Base-by-base conservation (phyloP, 2,329 filamentous ascomycete genomes). In the Fusarium circinatum region DNA sequence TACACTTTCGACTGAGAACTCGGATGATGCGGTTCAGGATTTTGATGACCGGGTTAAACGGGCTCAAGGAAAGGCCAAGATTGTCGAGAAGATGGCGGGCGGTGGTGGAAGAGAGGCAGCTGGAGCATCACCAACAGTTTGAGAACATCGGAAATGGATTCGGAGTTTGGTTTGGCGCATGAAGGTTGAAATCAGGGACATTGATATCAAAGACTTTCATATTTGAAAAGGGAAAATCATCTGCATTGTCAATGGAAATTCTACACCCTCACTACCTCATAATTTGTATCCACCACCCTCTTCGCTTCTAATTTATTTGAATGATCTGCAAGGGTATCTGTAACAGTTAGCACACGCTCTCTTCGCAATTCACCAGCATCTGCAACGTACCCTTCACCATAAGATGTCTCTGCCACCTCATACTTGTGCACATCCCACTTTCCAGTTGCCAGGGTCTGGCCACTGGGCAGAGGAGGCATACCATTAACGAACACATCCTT, bases 31-130 rank as follows among this genome's bases (percentile, higher is more conserved):
- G 1, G 95, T 99, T 28, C 92, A 93, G 57, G 95, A 98, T 78
- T 95, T 97, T 78, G 96, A 99, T 78, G 94, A 98, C 80, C 88
- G 95, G 18, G 80, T 97, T 44, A 96, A 95, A 83, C 89, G 94
- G 73, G 96, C 95, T 8, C 89, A 91, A 75, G 93, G 93, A 7
- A 98, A 98, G 81, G 89, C 90, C 3, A 97, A 96, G 83, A 89
- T 99, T 52, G 91, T 98, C 49, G 93, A 96, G 81, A 91, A 91
- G 68, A 90, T 94, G 75, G 78, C 88, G 3, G 85, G 85, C 1
- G 78, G 71, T 58, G 66, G 56, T 58, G 52, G 63, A 28, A 78
- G 57, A 51, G 77, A 79, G 56, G 32, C 67, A 20, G 42, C 74
- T 3, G 64, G 65, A 48, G 65, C 61, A n/a, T 59, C 64, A 49